Evolutionary conservation across 169 alveolate genomes (phyloP).

Genomic region (Neospora caninum): DNA sequence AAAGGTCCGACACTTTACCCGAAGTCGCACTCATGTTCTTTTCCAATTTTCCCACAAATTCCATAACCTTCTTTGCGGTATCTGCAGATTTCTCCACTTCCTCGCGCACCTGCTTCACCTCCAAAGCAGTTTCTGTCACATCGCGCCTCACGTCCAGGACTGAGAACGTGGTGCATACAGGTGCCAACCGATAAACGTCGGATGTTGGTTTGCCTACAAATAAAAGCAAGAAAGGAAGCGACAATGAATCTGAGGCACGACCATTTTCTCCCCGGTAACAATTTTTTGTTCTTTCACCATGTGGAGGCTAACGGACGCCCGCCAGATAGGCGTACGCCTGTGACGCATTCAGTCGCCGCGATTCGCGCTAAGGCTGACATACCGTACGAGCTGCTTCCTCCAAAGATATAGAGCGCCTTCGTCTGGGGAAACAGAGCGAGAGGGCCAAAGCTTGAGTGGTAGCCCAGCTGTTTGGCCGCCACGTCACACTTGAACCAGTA

Average conservation of each 20-base stretch:
- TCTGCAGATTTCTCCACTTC: neutral
- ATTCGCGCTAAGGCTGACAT: neutral
- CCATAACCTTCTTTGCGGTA: neutral
- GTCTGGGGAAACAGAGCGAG: constrained; percentile 41
- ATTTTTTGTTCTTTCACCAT: no score
- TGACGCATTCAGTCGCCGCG: no score
- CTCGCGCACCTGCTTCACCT: constrained; percentile 8
- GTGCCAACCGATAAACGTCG: constrained; percentile 63
- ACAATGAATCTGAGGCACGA: no score
- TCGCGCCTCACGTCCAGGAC: constrained; percentile 44
- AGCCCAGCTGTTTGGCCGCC: constrained; percentile 56
- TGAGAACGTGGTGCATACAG: constrained; percentile 65
- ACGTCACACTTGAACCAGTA: constrained; percentile 64
- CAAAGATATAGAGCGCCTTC: constrained; percentile 56
- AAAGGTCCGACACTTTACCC: neutral
- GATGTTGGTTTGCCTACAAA: constrained; percentile 59
- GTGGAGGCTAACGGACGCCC: no score
- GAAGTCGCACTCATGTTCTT: neutral
- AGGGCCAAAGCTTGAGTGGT: constrained; percentile 58
- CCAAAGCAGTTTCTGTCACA: neutral
- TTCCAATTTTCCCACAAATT: neutral
- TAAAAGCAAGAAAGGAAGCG: neutral
- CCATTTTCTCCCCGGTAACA: no score
- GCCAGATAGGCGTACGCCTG: no score
- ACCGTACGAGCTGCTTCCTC: constrained; percentile 51